phyloP scores from a whole-genome alignment of 1,139 yeast species.

The Magnusiomyces sp. region DNA sequence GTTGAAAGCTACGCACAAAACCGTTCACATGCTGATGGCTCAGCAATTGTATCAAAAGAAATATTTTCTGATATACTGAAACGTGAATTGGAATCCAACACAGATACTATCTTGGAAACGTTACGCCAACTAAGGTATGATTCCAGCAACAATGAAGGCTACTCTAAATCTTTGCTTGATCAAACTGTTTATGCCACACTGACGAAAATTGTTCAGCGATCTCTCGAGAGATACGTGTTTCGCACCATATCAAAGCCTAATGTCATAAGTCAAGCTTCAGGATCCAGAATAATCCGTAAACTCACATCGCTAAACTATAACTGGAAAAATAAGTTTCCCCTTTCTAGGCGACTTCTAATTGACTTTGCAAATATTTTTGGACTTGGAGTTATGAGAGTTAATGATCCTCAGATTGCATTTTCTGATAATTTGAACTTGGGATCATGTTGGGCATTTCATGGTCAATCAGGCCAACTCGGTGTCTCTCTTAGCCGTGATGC shows the following conservation, averaged over 20 bases:
- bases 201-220: conserved; percentile 5
- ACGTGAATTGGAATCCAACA: conserved; percentile 10
- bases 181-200: too few relatives aligned
- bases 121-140: too few relatives aligned
- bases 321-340: conserved; percentile 18
- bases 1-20: conserved; percentile 7
- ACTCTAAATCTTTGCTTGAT: too few relatives aligned
- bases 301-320: conserved; percentile 25
- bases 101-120: too few relatives aligned
- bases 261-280: conserved; percentile 27
- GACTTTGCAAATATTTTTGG: conserved; percentile 18
- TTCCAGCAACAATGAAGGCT: too few relatives aligned
- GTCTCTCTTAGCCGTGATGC: conserved; percentile 24
- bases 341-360: conserved; percentile 17
- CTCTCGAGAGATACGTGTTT: conserved; percentile 10
- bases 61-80: conserved; percentile 7
- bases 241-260: conserved; percentile 22
- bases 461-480: conserved; percentile 27
- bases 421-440: conserved; percentile 22
- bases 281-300: conserved; percentile 25
- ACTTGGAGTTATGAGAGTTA: conserved; percentile 20
- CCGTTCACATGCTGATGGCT: conserved; percentile 5
- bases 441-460: conserved; percentile 33
- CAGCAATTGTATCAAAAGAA: conserved; percentile 10
- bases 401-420: conserved; percentile 26